Percentiles rank a stretch among this genome's conserved stretches.
phyloP scores from a whole-genome alignment of 345 rosid genomes.

The Toxicodendron radicans region DNA sequence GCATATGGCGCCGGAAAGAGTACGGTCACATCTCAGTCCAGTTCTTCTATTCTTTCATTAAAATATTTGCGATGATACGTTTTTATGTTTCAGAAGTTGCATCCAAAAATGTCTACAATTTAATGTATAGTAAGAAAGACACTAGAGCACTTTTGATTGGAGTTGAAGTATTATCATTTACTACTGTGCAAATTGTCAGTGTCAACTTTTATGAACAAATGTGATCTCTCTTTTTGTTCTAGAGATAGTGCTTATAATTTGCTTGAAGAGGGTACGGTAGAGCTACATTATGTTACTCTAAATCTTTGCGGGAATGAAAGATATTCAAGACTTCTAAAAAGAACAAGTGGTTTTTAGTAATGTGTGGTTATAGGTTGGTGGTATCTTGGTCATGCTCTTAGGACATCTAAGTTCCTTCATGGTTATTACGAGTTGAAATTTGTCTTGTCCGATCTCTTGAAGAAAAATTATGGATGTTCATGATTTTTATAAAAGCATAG shows the following conservation, averaged over 20 bases:
- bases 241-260: neutral
- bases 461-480: neutral
- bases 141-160: neutral
- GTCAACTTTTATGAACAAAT: neutral
- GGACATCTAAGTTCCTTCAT: neutral
- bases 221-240: neutral
- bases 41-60: neutral
- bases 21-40: slow-evolving; percentile 28
- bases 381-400: neutral
- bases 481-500: neutral
- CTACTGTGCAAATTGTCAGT: neutral
- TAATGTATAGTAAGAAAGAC: neutral
- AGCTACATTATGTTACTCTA: neutral
- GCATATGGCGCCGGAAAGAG: slow-evolving; percentile 93
- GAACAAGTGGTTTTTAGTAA: neutral
- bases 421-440: neutral
- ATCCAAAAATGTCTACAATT: neutral
- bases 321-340: neutral
- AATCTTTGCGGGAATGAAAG: neutral
- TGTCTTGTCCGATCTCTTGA: neutral
- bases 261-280: neutral
- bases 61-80: neutral
- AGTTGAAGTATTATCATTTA: neutral
- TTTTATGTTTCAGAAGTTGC: neutral
- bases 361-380: neutral